These are phyloP conservation scores for Globisporangium spiculum DNA, from an alignment of 352 stramenopile genomes.

Conservation along the genomic window DNA sequence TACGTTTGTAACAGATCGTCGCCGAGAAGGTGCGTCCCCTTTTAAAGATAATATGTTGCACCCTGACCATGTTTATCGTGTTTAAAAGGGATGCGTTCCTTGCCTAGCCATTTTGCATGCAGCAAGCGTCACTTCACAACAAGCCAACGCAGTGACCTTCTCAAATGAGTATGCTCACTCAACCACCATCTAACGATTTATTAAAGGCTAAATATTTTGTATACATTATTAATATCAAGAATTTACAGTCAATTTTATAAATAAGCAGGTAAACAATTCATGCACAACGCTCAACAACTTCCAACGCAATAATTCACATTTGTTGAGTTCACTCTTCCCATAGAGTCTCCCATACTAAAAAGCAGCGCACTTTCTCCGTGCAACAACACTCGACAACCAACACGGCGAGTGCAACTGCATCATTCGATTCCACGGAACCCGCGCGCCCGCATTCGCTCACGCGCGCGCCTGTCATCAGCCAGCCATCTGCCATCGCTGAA, in stretches of 20 bases:
- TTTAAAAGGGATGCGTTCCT: not conserved
- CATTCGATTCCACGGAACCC: constrained; percentile 5
- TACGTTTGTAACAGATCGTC: not conserved
- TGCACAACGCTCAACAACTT: not conserved
- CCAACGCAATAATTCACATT: not conserved
- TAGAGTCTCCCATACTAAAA: not conserved
- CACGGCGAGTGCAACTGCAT: not conserved
- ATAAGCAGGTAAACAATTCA: not conserved
- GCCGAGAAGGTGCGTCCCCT: not conserved
- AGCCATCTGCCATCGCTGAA: not conserved
- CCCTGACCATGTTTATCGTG: not conserved
- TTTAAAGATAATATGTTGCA: not conserved
- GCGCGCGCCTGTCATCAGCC: not conserved
- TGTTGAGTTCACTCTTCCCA: not conserved
- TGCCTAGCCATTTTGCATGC: not conserved
- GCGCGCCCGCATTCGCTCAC: not conserved
- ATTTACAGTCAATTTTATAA: not conserved
- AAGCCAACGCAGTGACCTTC: not conserved
- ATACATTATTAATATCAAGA: not conserved
- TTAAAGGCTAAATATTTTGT: no score
- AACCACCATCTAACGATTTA: no score
- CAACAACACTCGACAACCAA: not conserved
- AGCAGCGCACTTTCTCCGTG: not conserved
- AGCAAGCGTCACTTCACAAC: not conserved
- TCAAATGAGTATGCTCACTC: not conserved